Evolutionary conservation across 2,329 filamentous ascomycete species (phyloP).

Genomic region (Colletotrichum coccodes): DNA sequence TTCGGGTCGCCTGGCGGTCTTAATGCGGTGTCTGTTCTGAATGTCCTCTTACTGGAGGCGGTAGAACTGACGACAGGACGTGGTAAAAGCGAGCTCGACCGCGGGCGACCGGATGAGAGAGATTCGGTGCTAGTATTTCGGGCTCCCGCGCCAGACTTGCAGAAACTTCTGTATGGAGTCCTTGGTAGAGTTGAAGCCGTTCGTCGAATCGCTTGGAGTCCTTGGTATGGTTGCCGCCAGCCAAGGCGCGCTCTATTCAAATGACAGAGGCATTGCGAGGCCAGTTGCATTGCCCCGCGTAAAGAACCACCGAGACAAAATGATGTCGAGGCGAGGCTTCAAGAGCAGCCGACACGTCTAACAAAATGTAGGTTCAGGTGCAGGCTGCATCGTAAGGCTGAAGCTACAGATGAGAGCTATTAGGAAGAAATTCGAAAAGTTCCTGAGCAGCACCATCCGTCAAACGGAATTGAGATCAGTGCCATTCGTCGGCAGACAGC

Average conservation of each 20-base stretch:
- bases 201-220: slow-evolving; percentile 11
- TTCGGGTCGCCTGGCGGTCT: not conserved
- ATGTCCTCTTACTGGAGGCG: not conserved
- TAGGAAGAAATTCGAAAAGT: slow-evolving; percentile 9
- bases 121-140: not conserved
- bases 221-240: slow-evolving; percentile 20
- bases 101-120: not conserved
- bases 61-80: not conserved
- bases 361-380: not conserved
- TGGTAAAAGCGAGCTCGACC: not conserved
- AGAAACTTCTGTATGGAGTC: not conserved
- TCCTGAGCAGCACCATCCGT: slow-evolving; percentile 13
- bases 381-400: slow-evolving; percentile 22
- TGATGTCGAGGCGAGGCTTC: not conserved
- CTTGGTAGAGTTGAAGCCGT: not conserved
- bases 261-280: slow-evolving; percentile 34
- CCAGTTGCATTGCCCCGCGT: slow-evolving; percentile 35
- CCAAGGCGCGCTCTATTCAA: slow-evolving; percentile 37
- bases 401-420: not conserved
- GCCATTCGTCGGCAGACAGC: slow-evolving; percentile 1
- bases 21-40: not conserved
- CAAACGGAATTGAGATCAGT: slow-evolving; percentile 18
- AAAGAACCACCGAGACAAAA: slow-evolving; percentile 3
- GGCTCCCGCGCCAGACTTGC: not conserved
- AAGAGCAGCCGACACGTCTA: slow-evolving; percentile 24